Evolutionary conservation across 140 eudicot genomes (phyloP).

Genomic region (Stevia rebaudiana): DNA sequence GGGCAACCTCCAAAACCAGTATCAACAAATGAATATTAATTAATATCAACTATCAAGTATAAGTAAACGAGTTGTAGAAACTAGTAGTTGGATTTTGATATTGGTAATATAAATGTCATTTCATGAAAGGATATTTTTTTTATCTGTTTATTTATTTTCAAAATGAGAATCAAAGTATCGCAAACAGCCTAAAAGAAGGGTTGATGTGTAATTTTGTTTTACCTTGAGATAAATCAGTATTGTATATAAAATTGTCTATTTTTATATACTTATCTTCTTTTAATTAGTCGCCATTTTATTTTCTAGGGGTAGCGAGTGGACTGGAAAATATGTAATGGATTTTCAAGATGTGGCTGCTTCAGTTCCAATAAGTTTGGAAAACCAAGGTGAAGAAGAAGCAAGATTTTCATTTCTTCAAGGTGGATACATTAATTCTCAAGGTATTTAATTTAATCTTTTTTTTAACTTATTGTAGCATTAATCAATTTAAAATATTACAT

Average conservation of each 20-base stretch:
- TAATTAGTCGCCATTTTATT: conserved; percentile 3
- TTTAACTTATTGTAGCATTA: neutral
- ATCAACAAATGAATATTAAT: neutral
- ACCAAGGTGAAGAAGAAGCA: conserved; percentile 42
- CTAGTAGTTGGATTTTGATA: neutral
- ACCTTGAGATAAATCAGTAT: neutral
- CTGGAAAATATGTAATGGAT: conserved; percentile 67
- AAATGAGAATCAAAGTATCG: neutral
- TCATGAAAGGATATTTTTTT: neutral
- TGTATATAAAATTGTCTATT: neutral
- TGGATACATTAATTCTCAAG: conserved; percentile 68
- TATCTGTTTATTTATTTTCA: neutral
- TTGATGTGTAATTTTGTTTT: neutral
- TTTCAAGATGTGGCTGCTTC: conserved; percentile 57
- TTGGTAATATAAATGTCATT: neutral
- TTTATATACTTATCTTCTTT: neutral
- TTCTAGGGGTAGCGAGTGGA: conserved; percentile 84
- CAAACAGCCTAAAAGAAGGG: neutral
- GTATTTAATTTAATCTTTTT: conserved; percentile 27
- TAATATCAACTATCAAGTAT: too few species aligned
- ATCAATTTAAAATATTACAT: neutral
- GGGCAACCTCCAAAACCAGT: neutral
- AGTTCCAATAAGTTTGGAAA: conserved; percentile 25
- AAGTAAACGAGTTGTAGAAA: neutral
- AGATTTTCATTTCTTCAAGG: conserved; percentile 87